A percentile compares a stretch with the other conserved stretches of the same genome.
Conservation (phyloP, 2,329 filamentous ascomycete species). For the Colletotrichum sp. region DNA sequence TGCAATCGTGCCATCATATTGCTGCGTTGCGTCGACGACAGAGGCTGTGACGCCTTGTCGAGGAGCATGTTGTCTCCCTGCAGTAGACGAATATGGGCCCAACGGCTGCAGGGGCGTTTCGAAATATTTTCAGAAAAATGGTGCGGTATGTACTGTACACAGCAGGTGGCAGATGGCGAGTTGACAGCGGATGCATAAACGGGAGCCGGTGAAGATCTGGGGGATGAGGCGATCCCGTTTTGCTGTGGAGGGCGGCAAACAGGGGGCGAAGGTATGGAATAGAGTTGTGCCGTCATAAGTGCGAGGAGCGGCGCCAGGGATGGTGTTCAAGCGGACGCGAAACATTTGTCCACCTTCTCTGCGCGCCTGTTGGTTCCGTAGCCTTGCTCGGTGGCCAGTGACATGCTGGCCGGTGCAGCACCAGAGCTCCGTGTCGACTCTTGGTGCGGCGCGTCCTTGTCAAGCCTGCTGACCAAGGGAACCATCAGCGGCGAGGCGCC, state of each 20-base stretch:
- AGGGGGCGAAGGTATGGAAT: conserved; percentile 1
- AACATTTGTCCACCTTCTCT: background rate
- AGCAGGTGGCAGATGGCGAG: background rate
- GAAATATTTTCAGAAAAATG: conserved; percentile 13
- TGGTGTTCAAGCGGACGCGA: conserved; percentile 1
- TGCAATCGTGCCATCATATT: background rate
- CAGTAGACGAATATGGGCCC: background rate
- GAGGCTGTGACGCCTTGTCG: background rate
- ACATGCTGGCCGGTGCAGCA: background rate
- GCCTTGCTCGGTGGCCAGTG: conserved; percentile 6
- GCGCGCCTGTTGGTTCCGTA: background rate
- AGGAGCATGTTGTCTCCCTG: background rate
- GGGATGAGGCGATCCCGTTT: conserved; percentile 17
- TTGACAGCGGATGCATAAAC: background rate
- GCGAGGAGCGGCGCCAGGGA: background rate
- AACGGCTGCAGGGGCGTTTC: conserved; percentile 15
- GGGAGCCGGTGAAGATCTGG: conserved; percentile 6
- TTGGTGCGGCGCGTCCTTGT: conserved; percentile 9
- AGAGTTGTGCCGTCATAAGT: background rate
- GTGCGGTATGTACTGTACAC: background rate
- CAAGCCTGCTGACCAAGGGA: background rate
- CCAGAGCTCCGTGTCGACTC: background rate
- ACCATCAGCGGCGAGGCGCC: background rate
- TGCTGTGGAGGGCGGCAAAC: background rate
- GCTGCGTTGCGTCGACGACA: background rate